These are phyloP conservation scores for Populus hybrid DNA, from an alignment of 441 rosid species.

Conservation along the genomic window DNA sequence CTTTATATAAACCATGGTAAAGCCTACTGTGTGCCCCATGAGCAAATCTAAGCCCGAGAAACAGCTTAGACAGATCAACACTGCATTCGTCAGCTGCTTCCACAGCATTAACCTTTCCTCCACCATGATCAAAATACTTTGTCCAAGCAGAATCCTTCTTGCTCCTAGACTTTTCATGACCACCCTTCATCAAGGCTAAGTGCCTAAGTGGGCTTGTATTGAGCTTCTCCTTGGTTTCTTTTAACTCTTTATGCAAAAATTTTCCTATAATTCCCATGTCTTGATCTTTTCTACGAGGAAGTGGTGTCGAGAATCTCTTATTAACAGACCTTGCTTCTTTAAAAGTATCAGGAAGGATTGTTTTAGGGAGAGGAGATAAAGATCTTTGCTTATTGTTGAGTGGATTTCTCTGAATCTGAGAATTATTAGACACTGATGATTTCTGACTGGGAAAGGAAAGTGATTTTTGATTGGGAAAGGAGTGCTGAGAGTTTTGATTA, in stretches of 20 bases:
- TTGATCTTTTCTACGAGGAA: constrained; percentile 48
- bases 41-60: constrained; percentile 89
- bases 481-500: neutral
- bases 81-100: constrained; percentile 65
- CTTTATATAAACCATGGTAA: constrained; percentile 85
- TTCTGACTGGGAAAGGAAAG: constrained; percentile 23
- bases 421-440: constrained; percentile 16
- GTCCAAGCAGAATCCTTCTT: constrained; percentile 79
- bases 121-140: constrained; percentile 74
- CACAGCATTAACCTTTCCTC: constrained; percentile 77
- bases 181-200: constrained; percentile 54
- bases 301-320: constrained; percentile 87
- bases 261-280: constrained; percentile 43
- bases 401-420: constrained; percentile 45
- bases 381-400: constrained; percentile 67
- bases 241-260: constrained; percentile 35
- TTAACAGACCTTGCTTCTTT: constrained; percentile 75
- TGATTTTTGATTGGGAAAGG: constrained; percentile 24
- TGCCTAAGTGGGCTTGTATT: constrained; percentile 59
- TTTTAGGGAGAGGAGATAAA: constrained; percentile 66
- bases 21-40: constrained; percentile 90
- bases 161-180: constrained; percentile 49
- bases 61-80: constrained; percentile 78
- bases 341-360: constrained; percentile 61
- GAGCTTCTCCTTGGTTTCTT: constrained; percentile 33